Conservation (phyloP, 1,139 yeast genomes). For the Yamadazyma mexicana region DNA sequence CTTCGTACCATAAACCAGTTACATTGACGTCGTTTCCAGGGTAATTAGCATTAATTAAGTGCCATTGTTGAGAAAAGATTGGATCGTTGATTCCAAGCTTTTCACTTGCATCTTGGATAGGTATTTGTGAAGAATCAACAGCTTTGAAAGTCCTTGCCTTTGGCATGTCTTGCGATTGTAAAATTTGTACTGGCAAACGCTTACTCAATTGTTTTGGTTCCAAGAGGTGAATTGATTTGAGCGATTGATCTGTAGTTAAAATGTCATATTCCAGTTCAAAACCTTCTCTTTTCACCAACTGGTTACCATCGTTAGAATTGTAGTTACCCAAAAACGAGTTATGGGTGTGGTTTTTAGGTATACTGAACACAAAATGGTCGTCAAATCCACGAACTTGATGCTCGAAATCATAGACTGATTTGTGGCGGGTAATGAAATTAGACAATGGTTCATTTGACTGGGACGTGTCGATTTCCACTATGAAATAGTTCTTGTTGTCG, state of each 20-base stretch:
- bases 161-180: slow-evolving; percentile 13
- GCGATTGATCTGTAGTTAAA: slow-evolving; percentile 24
- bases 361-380: slow-evolving; percentile 63
- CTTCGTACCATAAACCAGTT: slow-evolving; percentile 79
- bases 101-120: slow-evolving; percentile 44
- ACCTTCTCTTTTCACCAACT: slow-evolving; percentile 29
- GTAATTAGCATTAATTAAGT: slow-evolving; percentile 65
- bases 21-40: slow-evolving; percentile 90
- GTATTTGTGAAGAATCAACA: slow-evolving; percentile 49
- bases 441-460: slow-evolving; percentile 25
- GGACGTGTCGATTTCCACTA: slow-evolving; percentile 52
- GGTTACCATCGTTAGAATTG: slow-evolving; percentile 28
- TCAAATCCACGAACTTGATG: slow-evolving; percentile 60
- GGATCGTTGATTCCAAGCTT: slow-evolving; percentile 77
- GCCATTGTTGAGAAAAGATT: slow-evolving; percentile 84
- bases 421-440: slow-evolving; percentile 34
- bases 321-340: slow-evolving; percentile 37
- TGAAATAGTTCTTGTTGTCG: slow-evolving; percentile 49
- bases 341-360: slow-evolving; percentile 36
- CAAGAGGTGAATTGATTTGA: slow-evolving; percentile 51
- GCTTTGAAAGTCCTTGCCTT: slow-evolving; percentile 19
- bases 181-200: slow-evolving; percentile 41
- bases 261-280: slow-evolving; percentile 27
- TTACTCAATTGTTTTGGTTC: slow-evolving; percentile 47
- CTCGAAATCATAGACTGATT: slow-evolving; percentile 45